These are phyloP conservation scores for Mucor indicus DNA, from an alignment of 371 early-diverging fungal species.

Conservation along the genomic window DNA sequence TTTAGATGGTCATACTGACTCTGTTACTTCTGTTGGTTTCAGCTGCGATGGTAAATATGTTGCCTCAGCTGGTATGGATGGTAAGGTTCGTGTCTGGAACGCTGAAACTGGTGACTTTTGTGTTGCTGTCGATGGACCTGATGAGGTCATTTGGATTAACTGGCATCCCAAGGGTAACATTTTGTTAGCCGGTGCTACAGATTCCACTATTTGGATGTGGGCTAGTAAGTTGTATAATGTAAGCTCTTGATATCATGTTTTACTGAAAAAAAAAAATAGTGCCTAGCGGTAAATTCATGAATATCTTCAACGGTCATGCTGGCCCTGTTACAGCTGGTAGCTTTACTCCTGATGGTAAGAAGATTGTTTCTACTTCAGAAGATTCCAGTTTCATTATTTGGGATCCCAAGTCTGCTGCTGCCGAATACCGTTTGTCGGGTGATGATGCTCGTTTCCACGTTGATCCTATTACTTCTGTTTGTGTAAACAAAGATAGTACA, in stretches of 20 bases:
- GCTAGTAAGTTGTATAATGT: conserved; percentile 42
- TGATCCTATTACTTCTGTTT: conserved; percentile 76
- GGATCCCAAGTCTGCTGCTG: conserved; percentile 89
- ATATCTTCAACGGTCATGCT: conserved; percentile 88
- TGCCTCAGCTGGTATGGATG: conserved; percentile 96
- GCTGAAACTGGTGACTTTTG: conserved; percentile 60
- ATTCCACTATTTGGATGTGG: conserved; percentile 96
- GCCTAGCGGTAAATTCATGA: conserved; percentile 88
- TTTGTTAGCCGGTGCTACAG: conserved; percentile 82
- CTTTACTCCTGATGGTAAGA: conserved; percentile 86
- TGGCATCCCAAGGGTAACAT: conserved; percentile 97
- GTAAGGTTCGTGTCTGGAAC: conserved; percentile 85
- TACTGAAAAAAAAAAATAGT: conserved; percentile 26
- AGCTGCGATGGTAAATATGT: conserved; percentile 82
- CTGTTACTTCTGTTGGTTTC: conserved; percentile 83
- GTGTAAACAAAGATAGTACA: conserved; percentile 71
- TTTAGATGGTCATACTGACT: conserved; percentile 79
- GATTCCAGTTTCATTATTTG: conserved; percentile 85
- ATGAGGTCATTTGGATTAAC: conserved; percentile 80
- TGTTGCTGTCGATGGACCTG: conserved; percentile 82
- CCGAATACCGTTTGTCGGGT: conserved; percentile 57
- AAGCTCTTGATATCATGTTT: neutral
- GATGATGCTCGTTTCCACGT: conserved; percentile 89
- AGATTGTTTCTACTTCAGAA: conserved; percentile 83
- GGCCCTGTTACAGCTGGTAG: conserved; percentile 82